These are phyloP conservation scores for Aspergillus oerlinghausenensis DNA, from an alignment of 2,329 filamentous ascomycete species.

Conservation along the genomic window DNA sequence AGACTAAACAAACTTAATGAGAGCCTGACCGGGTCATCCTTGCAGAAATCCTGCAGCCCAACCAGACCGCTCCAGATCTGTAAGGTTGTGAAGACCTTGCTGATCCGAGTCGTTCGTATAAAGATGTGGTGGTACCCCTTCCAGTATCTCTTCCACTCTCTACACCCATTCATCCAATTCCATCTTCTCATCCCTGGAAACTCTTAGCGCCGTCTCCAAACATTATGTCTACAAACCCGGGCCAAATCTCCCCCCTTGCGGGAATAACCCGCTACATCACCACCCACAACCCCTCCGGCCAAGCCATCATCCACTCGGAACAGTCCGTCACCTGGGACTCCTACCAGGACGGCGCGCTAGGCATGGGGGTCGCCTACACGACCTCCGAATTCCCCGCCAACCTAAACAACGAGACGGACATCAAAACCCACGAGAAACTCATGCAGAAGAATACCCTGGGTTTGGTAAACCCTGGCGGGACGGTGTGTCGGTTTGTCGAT, in stretches of 20 bases:
- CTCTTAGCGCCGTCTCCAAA: neutral
- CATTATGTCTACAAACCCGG: constrained; percentile 16
- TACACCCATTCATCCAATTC: neutral
- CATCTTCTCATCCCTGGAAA: too few relatives aligned
- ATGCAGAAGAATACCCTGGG: constrained; percentile 25
- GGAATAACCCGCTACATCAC: constrained; percentile 34
- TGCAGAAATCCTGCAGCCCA: neutral
- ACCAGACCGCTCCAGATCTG: neutral
- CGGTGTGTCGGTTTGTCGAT: constrained; percentile 46
- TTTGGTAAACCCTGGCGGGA: constrained; percentile 37
- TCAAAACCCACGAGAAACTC: constrained; percentile 28
- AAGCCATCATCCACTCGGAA: constrained; percentile 35
- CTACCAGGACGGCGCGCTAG: constrained; percentile 27
- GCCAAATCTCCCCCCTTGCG: constrained; percentile 23
- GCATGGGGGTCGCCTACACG: constrained; percentile 40
- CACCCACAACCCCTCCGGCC: constrained; percentile 31
- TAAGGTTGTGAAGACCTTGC: neutral
- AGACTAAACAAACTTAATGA: too few relatives aligned
- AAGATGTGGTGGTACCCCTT: neutral
- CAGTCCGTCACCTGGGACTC: constrained; percentile 24
- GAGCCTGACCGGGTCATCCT: too few relatives aligned
- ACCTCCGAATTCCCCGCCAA: constrained; percentile 34
- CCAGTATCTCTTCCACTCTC: neutral
- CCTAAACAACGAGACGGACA: constrained; percentile 33
- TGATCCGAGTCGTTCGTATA: neutral